These are phyloP conservation scores for Penicillium sp. DNA, from an alignment of 2,329 filamentous ascomycete genomes.

Conservation along the genomic window DNA sequence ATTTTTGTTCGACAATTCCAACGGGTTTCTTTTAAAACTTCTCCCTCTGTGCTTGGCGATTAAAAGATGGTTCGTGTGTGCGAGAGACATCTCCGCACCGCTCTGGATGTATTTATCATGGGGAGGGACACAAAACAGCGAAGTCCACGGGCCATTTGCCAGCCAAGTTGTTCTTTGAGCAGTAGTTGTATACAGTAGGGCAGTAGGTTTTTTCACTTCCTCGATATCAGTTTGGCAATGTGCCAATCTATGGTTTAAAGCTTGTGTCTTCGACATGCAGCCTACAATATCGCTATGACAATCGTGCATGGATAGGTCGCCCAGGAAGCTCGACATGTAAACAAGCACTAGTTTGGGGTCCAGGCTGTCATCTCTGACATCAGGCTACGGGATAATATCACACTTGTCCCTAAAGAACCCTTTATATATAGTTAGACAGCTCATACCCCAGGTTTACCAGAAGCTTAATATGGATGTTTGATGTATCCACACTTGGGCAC, in stretches of 20 bases:
- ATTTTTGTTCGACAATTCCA: conserved; percentile 30
- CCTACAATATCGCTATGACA: background rate
- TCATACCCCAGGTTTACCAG: no score
- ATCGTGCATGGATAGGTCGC: background rate
- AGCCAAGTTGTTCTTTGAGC: conserved; percentile 15
- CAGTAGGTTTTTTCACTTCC: background rate
- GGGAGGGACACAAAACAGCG: conserved; percentile 33
- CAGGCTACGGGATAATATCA: background rate
- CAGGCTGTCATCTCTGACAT: background rate
- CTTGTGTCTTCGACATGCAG: background rate
- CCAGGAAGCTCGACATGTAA: background rate
- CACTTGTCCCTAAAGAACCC: no score
- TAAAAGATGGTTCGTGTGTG: conserved; percentile 26
- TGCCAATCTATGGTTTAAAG: background rate
- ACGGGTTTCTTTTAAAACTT: conserved; percentile 30
- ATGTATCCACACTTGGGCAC: background rate
- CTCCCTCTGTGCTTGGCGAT: conserved; percentile 32
- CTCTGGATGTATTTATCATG: conserved; percentile 37
- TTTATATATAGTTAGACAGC: background rate
- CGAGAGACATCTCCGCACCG: conserved; percentile 25
- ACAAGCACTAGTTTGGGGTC: background rate
- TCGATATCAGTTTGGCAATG: no score
- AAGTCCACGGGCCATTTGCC: conserved; percentile 30
- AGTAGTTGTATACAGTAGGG: conserved; percentile 2
- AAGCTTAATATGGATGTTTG: background rate